Evolutionary conservation across 805 yeast species (phyloP).

Genomic region (Pichia heedii): DNA sequence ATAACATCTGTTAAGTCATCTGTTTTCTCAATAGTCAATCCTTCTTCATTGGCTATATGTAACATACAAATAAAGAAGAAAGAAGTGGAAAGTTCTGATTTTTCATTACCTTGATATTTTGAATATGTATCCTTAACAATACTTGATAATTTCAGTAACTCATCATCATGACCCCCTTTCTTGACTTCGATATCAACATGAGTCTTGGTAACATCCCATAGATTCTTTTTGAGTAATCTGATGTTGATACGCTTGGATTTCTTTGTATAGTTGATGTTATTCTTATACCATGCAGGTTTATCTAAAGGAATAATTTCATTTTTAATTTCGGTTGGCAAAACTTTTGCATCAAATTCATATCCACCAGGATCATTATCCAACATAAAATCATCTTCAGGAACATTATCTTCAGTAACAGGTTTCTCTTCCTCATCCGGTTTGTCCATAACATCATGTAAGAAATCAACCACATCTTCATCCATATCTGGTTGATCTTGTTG

Average conservation of each 20-base stretch:
- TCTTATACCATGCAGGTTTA: slow-evolving; percentile 18
- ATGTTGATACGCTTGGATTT: slow-evolving; percentile 78
- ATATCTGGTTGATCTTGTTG: background rate
- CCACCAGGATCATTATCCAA: slow-evolving; percentile 2
- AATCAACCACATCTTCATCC: slow-evolving; percentile 12
- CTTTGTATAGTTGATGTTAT: slow-evolving; percentile 51
- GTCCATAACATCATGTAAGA: slow-evolving; percentile 9
- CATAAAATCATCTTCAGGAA: slow-evolving; percentile 20
- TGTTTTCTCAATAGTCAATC: slow-evolving; percentile 46
- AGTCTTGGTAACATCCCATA: slow-evolving; percentile 49
- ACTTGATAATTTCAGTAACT: slow-evolving; percentile 15
- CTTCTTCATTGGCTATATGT: slow-evolving; percentile 83
- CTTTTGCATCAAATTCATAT: background rate
- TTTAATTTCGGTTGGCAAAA: background rate
- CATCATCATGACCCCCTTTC: background rate
- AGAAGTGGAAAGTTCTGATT: slow-evolving; percentile 70
- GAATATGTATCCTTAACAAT: slow-evolving; percentile 20
- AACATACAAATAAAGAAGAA: slow-evolving; percentile 76
- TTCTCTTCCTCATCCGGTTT: slow-evolving; percentile 4
- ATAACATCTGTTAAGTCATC: slow-evolving; percentile 21
- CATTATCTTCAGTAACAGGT: slow-evolving; percentile 15
- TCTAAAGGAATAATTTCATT: background rate
- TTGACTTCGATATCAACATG: background rate
- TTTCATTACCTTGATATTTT: slow-evolving; percentile 48
- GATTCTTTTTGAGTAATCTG: slow-evolving; percentile 57